Evolutionary conservation across 2,329 filamentous ascomycete genomes (phyloP), one percentile per base, ranked within the genome.

Genomic region (Calonectria crousiana): DNA sequence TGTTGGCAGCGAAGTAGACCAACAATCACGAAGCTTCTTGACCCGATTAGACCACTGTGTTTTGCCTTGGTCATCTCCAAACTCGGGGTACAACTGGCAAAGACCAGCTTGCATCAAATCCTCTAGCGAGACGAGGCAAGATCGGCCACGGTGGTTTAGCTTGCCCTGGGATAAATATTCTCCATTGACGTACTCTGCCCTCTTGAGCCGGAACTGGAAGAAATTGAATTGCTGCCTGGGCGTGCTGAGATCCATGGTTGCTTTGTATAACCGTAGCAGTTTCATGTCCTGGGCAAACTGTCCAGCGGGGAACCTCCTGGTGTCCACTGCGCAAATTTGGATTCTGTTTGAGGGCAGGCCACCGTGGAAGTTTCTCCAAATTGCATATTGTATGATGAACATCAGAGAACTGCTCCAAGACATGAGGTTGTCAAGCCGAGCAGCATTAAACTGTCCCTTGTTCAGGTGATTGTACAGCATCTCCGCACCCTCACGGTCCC

Each of bases 151-250:
- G n/a, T 47, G 66, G 30, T 44, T 56, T 2, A 68, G 20, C 26
- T n/a, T 26, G 34, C 66, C 66, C 13, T 68, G 66, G 20, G 66
- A 68, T n/a, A 68, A 23, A 26, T 68, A 68, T 64, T 70, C 67
- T 2, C 67, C 67, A 28, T 70, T 70, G 4, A 44, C 23, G 38
- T 70, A 70, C 13, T 62, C 56, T 32, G 23, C 10, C 34, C 9
- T 62, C 3, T 38, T 64, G 18, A 70, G 67, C 20, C 67, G 53
- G 11, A 70, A 70, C n/a, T 34, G 53, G 23, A 70, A 52, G 49
- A 70, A 70, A 1, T 14, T 60, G 4, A 47, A 47, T 23, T 28
- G 18, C 18, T 62, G 30, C 53, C 9, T 8, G 16, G 60, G 30
- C 3, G 26, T 30, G 52, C 51, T 49, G 11, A 13, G 16, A 28